Base-by-base conservation (phyloP, 768 basidiomycete genomes). In the Rhizopogon salebrosus region DNA sequence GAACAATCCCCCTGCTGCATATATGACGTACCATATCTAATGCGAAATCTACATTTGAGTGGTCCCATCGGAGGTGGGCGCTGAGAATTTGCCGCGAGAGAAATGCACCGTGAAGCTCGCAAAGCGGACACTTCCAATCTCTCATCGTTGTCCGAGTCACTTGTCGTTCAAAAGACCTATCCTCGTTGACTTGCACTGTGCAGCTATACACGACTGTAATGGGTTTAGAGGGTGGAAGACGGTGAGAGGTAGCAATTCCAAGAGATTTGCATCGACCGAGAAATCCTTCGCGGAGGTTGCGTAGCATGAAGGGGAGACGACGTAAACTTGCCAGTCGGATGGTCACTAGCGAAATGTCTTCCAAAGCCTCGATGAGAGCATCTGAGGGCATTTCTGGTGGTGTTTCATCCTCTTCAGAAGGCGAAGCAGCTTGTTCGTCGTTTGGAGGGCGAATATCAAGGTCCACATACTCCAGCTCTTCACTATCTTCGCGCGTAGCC, bases 291-390 rank as follows among this genome's bases (percentile, higher is more conserved):
- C 73, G 70, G 16, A 87, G 59, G 57, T 79, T 80, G 10, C 80
- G 78, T 24, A 63, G 68, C 20, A 84, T 69, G 60, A 87, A 87
- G 0, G 85, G 85, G 5, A 85, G 71, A 48, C 68, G 70, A 14
- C 55, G 57, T 10, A 68, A 66, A 22, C 60, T 62, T 34, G 73
- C 72, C 64, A 80, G 69, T 18, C 70, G 71, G 39, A 72, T 54
- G 3, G 62, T 57, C 1, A 69, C 54, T 1, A 67, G 59, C 0
- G 65, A 64, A 16, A 75, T 52, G 11, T 54, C 53, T 48, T 75
- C 68, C 11, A 78, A 54, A 11, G 68, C 69, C 4, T 64, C 52
- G 26, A 77, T 35, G 39, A 80, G 64, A 2, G 63, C 54, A 3
- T 67, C 66, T 13, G 70, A 62, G 22, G 76, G 73, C 4, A 48